Conservation (phyloP, 2,329 filamentous ascomycete species). For the Exophiala viscosa region DNA sequence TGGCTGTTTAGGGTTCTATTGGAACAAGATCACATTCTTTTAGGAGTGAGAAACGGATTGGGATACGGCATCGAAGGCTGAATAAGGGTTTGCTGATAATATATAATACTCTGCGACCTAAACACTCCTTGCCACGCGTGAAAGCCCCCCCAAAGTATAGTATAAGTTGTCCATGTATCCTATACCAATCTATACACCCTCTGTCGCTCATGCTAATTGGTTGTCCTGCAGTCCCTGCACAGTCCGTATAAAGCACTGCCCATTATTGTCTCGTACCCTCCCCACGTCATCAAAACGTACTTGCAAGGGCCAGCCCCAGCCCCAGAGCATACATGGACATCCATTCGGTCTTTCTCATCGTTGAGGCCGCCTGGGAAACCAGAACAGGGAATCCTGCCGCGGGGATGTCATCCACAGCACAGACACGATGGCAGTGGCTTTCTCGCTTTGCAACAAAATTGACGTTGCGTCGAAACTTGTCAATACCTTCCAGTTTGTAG, state of each 20-base stretch:
- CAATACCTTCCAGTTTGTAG: neutral
- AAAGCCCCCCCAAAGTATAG: neutral
- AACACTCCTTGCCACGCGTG: neutral
- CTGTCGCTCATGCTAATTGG: too few species aligned
- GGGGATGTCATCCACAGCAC: neutral
- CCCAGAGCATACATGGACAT: neutral
- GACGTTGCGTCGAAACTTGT: neutral
- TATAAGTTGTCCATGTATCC: neutral
- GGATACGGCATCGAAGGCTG: neutral
- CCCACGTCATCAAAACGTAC: too few species aligned
- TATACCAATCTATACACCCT: neutral
- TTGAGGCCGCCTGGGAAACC: neutral
- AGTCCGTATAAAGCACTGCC: too few species aligned
- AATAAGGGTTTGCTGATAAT: neutral
- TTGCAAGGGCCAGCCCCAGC: neutral
- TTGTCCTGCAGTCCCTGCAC: too few species aligned
- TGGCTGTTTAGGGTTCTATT: neutral
- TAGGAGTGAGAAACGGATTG: neutral
- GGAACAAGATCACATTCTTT: neutral
- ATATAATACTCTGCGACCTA: neutral
- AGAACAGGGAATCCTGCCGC: neutral
- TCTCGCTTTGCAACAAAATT: neutral
- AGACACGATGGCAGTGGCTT: neutral
- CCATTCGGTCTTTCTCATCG: neutral
- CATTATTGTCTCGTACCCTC: too few species aligned